Conservation (phyloP, 2,329 filamentous ascomycete species). For the Paradendryphiella salina region DNA sequence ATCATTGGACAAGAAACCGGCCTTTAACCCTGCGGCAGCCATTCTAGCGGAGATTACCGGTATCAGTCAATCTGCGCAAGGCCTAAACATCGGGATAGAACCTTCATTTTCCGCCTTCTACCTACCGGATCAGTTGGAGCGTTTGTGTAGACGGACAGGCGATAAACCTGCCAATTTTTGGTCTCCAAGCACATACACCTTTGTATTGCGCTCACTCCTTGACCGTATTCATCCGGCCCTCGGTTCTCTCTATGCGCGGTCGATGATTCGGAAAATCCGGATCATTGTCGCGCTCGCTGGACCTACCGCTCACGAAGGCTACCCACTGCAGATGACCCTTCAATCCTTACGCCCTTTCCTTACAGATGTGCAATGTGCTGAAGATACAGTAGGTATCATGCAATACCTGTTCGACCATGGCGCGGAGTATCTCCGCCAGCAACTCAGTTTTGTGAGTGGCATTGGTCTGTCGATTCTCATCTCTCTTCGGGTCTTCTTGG, state of each 20-base stretch:
- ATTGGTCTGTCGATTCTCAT: conserved; percentile 78
- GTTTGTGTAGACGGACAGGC: conserved; percentile 71
- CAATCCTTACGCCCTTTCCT: conserved; percentile 78
- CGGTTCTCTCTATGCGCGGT: conserved; percentile 83
- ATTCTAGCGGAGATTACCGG: conserved; percentile 70
- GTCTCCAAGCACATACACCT: conserved; percentile 73
- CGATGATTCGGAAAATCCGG: conserved; percentile 82
- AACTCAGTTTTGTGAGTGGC: conserved; percentile 77
- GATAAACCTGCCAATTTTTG: conserved; percentile 68
- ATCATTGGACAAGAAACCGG: conserved; percentile 62
- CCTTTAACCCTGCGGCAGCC: conserved; percentile 63
- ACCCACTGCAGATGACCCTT: conserved; percentile 87
- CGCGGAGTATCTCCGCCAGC: conserved; percentile 62
- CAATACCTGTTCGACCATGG: conserved; percentile 80
- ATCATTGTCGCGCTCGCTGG: conserved; percentile 80
- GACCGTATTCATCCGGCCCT: conserved; percentile 80
- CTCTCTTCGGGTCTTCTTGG: conserved; percentile 74
- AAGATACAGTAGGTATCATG: conserved; percentile 84
- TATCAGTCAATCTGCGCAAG: conserved; percentile 66
- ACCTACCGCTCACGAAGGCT: conserved; percentile 70
- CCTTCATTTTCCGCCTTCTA: conserved; percentile 81
- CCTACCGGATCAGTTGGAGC: conserved; percentile 72
- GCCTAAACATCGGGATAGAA: conserved; percentile 77
- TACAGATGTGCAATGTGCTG: conserved; percentile 81
- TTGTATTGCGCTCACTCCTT: conserved; percentile 75